Base-by-base conservation (phyloP, 305 asterid genomes). In the Fraxinus velutina region DNA sequence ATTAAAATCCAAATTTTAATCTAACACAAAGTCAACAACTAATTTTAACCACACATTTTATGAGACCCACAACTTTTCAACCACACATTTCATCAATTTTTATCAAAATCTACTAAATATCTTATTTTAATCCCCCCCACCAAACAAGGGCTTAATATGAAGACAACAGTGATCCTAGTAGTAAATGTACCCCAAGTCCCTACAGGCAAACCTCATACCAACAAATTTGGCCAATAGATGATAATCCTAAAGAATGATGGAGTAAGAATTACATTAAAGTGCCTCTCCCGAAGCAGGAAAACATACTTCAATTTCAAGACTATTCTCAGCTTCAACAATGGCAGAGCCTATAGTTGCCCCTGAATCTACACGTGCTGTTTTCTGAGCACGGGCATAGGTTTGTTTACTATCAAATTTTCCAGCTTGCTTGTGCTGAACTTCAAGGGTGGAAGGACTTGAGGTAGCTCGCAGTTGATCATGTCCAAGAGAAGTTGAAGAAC, bases 291-390 rank as follows among this genome's bases (percentile, higher is more conserved):
- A 89, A 83, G 80, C 82, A 90, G 83, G 78, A 84, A 85, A 84
- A 89, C 97, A 88, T 94, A 90, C 99, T 6, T 93, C 97, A 81
- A 3, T 87, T 85, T 96, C 92, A 73, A 90, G 93, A 88, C 84
- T 82, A 74, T 39, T 91, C 92, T 96, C 99, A 84, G 96, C 98
- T 88, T 94, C 98, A 73, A 91, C 97, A 81, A 96, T 94, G 50
- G 98, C 99, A 64, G 97, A 97, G 78, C 98, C 98, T 73, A 96
- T 81, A 62, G 91, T 93, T 84, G 97, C 93, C 71, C 92, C 98
- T 73, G 88, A 85, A 79, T 90, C 90, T 70, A 88, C 60, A 47
- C 98, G 92, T 77, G 96, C 87, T 84, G 88, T 84, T 86, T 94
- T 96, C 79, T 75, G 86, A 30, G 95, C 86, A 81, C 89, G 90